A percentile compares a stretch with the other conserved stretches of the same genome.
Evolutionary conservation across 208 protist species (phyloP).

Genomic region (Leishmania aethiopica): DNA sequence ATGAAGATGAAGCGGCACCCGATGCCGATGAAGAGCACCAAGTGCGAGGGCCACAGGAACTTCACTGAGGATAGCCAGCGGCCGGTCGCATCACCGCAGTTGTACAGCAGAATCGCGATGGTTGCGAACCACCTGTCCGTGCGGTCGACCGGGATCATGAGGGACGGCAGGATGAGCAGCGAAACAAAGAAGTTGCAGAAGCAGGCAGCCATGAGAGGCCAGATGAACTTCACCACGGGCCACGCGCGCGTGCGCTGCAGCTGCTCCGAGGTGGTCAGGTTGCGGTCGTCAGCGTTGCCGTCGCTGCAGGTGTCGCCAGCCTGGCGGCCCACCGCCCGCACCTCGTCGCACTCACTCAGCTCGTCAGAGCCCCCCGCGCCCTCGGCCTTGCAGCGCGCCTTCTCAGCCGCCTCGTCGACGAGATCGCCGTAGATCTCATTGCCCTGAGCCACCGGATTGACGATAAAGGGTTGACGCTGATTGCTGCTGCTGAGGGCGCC

Average conservation of each 20-base stretch:
- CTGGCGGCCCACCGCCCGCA: constrained; percentile 23
- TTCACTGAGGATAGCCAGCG: constrained; percentile 55
- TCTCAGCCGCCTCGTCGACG: constrained; percentile 23
- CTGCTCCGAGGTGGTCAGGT: constrained; percentile 69
- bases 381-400: constrained; percentile 23
- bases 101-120: constrained; percentile 82
- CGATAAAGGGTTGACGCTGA: constrained; percentile 17
- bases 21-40: constrained; percentile 46
- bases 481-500: background rate
- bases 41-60: constrained; percentile 53
- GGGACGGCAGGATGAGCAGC: constrained; percentile 75
- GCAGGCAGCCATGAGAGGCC: constrained; percentile 59
- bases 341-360: constrained; percentile 30
- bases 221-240: constrained; percentile 70
- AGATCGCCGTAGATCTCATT: constrained; percentile 32
- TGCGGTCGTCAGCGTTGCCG: constrained; percentile 34
- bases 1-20: constrained; percentile 64
- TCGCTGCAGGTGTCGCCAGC: constrained; percentile 12
- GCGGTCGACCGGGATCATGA: constrained; percentile 73
- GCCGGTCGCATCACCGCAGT: constrained; percentile 77
- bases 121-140: constrained; percentile 75
- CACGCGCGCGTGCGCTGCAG: constrained; percentile 49
- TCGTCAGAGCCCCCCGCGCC: constrained; percentile 11
- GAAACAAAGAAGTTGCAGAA: constrained; percentile 82
- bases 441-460: background rate